Percentiles rank a stretch among this genome's conserved stretches.
These are phyloP conservation scores for Artemisia annua DNA, from an alignment of 129 eudicot species.

Conservation along the genomic window DNA sequence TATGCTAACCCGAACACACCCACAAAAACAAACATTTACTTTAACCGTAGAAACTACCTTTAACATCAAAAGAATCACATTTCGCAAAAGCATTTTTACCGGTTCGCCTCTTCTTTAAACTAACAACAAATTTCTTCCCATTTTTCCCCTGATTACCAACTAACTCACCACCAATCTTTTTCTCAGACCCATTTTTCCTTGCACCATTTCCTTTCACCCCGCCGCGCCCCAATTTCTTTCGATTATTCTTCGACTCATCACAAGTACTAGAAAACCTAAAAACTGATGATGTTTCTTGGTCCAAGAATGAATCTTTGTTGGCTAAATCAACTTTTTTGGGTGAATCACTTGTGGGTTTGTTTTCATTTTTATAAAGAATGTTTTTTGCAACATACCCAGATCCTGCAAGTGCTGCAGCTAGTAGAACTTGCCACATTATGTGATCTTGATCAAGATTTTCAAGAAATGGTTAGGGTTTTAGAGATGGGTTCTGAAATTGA, in stretches of 20 bases:
- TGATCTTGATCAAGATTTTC: slow-evolving; percentile 8
- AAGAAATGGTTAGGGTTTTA: slow-evolving; percentile 27
- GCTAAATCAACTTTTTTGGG: background rate
- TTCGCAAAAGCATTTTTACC: background rate
- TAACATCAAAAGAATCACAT: slow-evolving; percentile 1
- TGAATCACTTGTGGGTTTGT: slow-evolving; percentile 13
- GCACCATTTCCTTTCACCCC: slow-evolving; percentile 20
- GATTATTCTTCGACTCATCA: slow-evolving; percentile 26
- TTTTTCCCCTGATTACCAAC: background rate
- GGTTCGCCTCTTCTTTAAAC: slow-evolving; percentile 9
- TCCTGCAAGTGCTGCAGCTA: slow-evolving; percentile 87
- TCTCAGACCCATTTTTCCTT: background rate
- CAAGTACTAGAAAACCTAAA: slow-evolving; percentile 72
- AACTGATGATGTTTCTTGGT: slow-evolving; percentile 33
- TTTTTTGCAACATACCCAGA: slow-evolving; percentile 73
- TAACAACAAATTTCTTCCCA: slow-evolving; percentile 6
- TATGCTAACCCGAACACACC: too few relatives aligned
- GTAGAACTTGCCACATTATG: slow-evolving; percentile 84
- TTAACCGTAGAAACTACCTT: background rate
- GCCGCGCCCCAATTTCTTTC: slow-evolving; percentile 34
- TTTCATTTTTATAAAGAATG: slow-evolving; percentile 31
- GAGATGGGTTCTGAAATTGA: background rate
- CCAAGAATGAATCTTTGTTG: slow-evolving; percentile 7
- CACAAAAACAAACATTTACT: too few relatives aligned
- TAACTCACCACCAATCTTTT: background rate